These are phyloP conservation scores for Rubus parviflorus DNA, from an alignment of 306 rosid genomes.

Conservation along the genomic window DNA sequence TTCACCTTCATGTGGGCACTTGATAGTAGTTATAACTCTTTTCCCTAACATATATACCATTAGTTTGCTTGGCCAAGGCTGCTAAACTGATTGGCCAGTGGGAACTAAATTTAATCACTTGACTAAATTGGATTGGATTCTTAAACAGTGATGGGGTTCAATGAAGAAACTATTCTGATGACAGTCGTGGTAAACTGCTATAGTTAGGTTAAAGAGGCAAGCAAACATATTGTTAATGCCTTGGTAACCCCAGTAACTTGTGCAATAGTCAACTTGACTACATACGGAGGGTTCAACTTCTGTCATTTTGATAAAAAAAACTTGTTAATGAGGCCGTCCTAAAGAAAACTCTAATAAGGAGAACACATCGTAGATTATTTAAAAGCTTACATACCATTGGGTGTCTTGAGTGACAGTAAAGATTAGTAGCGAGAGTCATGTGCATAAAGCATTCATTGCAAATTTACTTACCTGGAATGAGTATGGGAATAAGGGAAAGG, in stretches of 20 bases:
- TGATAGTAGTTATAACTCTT: neutral
- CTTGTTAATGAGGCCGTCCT: neutral
- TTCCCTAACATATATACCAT: neutral
- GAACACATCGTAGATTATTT: neutral
- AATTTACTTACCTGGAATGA: too few relatives aligned
- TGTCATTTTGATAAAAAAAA: neutral
- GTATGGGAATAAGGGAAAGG: too few relatives aligned
- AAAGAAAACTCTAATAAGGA: neutral
- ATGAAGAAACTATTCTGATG: neutral
- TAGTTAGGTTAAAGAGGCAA: neutral
- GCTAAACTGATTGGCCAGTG: neutral
- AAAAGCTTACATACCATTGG: neutral
- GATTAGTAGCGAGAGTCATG: neutral
- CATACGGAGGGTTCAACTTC: neutral
- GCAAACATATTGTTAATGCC: neutral
- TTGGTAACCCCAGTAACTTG: neutral
- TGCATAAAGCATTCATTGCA: neutral
- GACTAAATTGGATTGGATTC: neutral
- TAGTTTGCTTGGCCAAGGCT: neutral
- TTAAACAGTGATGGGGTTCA: neutral
- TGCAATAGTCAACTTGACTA: neutral
- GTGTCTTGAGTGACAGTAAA: neutral
- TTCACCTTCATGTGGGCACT: neutral
- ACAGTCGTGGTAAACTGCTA: neutral
- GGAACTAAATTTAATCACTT: neutral